Evolutionary conservation across 1,284 basidiomycete genomes (phyloP).

Genomic region (Austroboletus niveus): DNA sequence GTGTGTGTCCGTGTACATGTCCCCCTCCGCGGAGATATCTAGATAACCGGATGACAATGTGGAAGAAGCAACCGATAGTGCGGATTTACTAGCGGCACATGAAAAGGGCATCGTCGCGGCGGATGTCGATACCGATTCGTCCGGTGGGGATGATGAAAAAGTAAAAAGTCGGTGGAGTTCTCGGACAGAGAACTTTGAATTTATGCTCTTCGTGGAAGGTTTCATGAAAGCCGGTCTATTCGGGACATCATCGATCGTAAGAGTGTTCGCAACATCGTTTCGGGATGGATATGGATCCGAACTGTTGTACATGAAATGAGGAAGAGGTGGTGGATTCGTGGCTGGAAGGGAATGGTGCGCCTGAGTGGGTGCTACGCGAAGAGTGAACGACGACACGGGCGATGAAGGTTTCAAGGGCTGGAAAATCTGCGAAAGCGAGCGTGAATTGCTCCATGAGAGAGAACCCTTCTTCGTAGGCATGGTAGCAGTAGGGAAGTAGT

Average conservation of each 20-base stretch:
- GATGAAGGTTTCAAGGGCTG: conserved; percentile 16
- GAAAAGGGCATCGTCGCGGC: conserved; percentile 1
- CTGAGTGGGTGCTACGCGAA: conserved; percentile 1
- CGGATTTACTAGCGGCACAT: neutral
- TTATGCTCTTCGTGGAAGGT: conserved; percentile 14
- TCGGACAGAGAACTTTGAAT: conserved; percentile 28
- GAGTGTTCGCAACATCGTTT: conserved; percentile 10
- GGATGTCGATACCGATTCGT: conserved; percentile 3
- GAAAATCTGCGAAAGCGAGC: conserved; percentile 27
- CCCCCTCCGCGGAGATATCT: conserved; percentile 23
- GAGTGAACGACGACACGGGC: conserved; percentile 10
- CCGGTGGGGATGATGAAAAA: conserved; percentile 36
- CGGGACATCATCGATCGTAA: conserved; percentile 18
- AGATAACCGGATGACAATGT: conserved; percentile 10
- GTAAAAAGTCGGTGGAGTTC: conserved; percentile 35
- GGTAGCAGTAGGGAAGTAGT: neutral
- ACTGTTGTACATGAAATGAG: conserved; percentile 6
- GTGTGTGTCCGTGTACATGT: conserved; percentile 11
- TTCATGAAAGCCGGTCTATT: conserved; percentile 10
- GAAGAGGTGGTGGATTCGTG: conserved; percentile 7
- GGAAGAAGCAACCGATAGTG: conserved; percentile 13
- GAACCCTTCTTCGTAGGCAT: conserved; percentile 11
- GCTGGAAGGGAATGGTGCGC: conserved; percentile 1
- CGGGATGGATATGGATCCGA: conserved; percentile 9
- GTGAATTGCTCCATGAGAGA: conserved; percentile 21